phyloP scores from a whole-genome alignment of 106 monocot genomes.

The Phalaenopsis aphrodite region DNA sequence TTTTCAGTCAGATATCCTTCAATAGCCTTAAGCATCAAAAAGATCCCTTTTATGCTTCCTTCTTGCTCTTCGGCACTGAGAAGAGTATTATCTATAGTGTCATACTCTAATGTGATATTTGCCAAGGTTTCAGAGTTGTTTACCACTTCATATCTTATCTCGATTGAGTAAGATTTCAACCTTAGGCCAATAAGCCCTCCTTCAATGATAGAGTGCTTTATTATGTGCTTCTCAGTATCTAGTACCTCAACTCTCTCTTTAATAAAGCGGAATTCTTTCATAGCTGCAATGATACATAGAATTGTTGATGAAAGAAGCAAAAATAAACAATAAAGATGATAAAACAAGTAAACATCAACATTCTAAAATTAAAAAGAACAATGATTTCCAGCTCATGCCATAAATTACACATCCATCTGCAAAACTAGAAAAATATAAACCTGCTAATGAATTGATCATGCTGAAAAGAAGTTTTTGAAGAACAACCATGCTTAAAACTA shows the following conservation, averaged over 20 bases:
- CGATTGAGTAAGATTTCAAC: slow-evolving; percentile 16
- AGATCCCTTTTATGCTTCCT: neutral
- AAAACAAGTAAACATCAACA: too few species aligned
- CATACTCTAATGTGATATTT: slow-evolving; percentile 15
- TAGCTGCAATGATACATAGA: neutral
- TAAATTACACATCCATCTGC: too few species aligned
- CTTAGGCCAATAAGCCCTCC: slow-evolving; percentile 22
- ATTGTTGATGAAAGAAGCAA: too few species aligned
- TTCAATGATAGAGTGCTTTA: slow-evolving; percentile 19
- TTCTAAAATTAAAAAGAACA: too few species aligned
- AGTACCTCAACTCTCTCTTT: slow-evolving; percentile 20
- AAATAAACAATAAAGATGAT: too few species aligned
- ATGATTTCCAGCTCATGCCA: too few species aligned
- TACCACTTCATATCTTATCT: slow-evolving; percentile 3
- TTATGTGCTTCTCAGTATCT: slow-evolving; percentile 13
- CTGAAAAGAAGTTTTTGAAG: too few species aligned
- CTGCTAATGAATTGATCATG: too few species aligned
- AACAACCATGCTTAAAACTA: too few species aligned
- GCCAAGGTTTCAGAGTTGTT: neutral
- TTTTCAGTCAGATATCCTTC: slow-evolving; percentile 22
- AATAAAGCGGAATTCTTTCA: neutral
- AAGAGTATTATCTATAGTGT: slow-evolving; percentile 13
- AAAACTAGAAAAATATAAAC: too few species aligned
- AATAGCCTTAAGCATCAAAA: slow-evolving; percentile 13
- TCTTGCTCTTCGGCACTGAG: slow-evolving; percentile 18